Base-by-base conservation (phyloP, 169 alveolate species). In the Babesia sp. region DNA sequence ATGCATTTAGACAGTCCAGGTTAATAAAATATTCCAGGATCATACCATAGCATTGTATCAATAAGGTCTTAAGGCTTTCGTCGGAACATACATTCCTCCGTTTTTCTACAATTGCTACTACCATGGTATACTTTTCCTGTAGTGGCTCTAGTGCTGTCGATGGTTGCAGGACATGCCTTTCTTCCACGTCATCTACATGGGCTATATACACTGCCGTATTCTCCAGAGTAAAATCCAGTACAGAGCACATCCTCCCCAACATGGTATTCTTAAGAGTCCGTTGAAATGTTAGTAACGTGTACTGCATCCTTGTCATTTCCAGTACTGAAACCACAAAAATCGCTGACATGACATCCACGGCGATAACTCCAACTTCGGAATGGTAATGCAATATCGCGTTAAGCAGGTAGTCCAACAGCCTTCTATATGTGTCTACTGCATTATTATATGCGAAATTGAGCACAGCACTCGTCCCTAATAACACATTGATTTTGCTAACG, bases 221-320 rank as follows among this genome's bases (percentile, higher is more conserved):
- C 22, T 72, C 74, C 31, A 72, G 57, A 12, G 53, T 7, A 42
- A 72, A 59, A 61, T 72, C 68, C 29, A 39, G 1, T 22, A 45
- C 68, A 12, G 68, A 44, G 41, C 76, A 72, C 69, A 72, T 57
- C 7, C 50, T 31, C 12, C 83, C 83, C 18, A 72, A 51, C 64
- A 72, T 9, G 12, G 83, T 72, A 33, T n/a, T 58, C 28, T 55
- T 57, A n/a, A 72, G 31, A 14, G 63, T 70, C 28, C 59, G 26
- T 36, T 44, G 61, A 0, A 72, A 34, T 2, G 57, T 45, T 1
- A 42, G 29, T 20, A 59, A 57, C 14, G 68, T 72, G 31, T 72
- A 36, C 7, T 59, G 41, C 18, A 56, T n/a, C 48, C 24, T 48
- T 28, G 29, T 8, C 6, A 72, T 5, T 9, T 59, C 83, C 20